These are phyloP conservation scores for Erigeron canadensis DNA, from an alignment of 129 eudicot species.

Conservation along the genomic window DNA sequence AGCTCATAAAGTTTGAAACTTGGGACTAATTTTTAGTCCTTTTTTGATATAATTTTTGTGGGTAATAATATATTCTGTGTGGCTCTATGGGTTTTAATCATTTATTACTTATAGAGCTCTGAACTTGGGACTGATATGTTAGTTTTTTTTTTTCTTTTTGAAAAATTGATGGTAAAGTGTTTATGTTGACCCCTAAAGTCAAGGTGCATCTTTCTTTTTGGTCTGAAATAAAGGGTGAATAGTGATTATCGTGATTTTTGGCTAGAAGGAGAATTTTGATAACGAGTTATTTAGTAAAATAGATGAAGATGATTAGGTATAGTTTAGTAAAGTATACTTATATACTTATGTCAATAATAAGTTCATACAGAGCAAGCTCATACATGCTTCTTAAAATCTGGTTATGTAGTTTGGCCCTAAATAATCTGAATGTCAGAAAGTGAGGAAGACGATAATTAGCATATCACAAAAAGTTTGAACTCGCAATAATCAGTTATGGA, in stretches of 20 bases:
- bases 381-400: background rate
- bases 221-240: background rate
- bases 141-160: background rate
- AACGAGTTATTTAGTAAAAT: background rate
- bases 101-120: background rate
- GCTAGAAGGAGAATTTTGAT: background rate
- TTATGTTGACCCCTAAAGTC: background rate
- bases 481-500: background rate
- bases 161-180: slow-evolving; percentile 3
- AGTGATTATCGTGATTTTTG: background rate
- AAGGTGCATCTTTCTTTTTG: background rate
- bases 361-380: background rate
- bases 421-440: slow-evolving; percentile 8
- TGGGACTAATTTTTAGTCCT: background rate
- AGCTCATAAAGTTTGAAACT: background rate
- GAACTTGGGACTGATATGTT: background rate
- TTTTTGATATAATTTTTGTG: background rate
- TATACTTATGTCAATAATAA: background rate
- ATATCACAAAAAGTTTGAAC: background rate
- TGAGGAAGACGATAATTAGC: background rate
- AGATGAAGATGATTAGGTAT: slow-evolving; percentile 4
- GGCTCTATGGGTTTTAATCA: background rate
- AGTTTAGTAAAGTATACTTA: background rate
- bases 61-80: background rate
- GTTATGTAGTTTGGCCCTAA: background rate